phyloP scores from a whole-genome alignment of 129 eudicot genomes.

The Escallonia rubra region DNA sequence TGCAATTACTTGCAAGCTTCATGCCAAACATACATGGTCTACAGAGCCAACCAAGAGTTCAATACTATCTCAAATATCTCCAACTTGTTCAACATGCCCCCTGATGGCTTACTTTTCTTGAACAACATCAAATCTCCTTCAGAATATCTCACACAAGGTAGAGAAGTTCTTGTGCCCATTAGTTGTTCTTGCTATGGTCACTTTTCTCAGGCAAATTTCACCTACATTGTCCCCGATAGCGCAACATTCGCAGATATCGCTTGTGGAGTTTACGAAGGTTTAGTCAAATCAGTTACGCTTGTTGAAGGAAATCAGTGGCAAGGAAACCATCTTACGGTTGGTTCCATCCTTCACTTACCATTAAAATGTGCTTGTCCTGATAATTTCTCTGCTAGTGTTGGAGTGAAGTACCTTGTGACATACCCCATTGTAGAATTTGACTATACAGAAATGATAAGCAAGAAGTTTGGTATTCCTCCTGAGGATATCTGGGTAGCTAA shows the following conservation, averaged over 20 bases:
- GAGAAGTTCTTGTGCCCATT: slow-evolving; percentile 59
- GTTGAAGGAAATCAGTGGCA: slow-evolving; percentile 30
- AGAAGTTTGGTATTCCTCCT: slow-evolving; percentile 39
- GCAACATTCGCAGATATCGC: slow-evolving; percentile 35
- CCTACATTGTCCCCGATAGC: slow-evolving; percentile 16
- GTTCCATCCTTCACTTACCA: slow-evolving; percentile 44
- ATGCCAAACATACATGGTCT: slow-evolving; percentile 58
- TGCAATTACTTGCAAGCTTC: slow-evolving; percentile 34
- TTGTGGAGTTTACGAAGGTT: slow-evolving; percentile 54
- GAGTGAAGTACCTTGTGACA: slow-evolving; percentile 47
- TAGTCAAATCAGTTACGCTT: slow-evolving; percentile 48
- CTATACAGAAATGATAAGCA: slow-evolving; percentile 21
- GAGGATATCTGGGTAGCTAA: slow-evolving; percentile 44
- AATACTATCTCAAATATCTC: slow-evolving; percentile 43
- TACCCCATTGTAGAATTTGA: slow-evolving; percentile 57
- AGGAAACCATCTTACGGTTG: slow-evolving; percentile 20
- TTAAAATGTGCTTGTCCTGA: slow-evolving; percentile 73
- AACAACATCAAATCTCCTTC: slow-evolving; percentile 31
- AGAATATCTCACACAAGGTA: slow-evolving; percentile 30
- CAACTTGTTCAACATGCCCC: slow-evolving; percentile 27
- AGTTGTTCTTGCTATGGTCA: slow-evolving; percentile 39
- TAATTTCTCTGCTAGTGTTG: slow-evolving; percentile 17
- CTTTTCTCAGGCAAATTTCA: slow-evolving; percentile 39
- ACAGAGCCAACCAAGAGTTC: slow-evolving; percentile 36
- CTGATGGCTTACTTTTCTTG: slow-evolving; percentile 23